Percentiles rank a stretch among this genome's conserved stretches.
Conservation (phyloP, 1,139 yeast genomes). For the Protomyces arabidopsidicola region DNA sequence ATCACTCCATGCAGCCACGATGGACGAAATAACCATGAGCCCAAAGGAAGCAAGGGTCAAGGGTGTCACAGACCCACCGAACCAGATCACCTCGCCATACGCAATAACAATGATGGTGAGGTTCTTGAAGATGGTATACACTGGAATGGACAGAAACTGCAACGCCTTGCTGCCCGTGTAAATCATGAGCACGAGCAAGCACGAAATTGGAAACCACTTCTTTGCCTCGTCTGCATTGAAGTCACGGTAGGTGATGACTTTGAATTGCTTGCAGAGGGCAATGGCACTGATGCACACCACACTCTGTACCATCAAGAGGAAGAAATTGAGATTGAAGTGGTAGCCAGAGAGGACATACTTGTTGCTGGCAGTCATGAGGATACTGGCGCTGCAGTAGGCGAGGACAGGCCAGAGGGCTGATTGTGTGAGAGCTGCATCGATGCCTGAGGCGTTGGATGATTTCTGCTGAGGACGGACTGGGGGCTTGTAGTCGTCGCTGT, state of each 20-base stretch:
- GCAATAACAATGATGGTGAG: slow-evolving; percentile 94
- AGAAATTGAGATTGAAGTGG: slow-evolving; percentile 82
- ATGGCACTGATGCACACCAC: slow-evolving; percentile 75
- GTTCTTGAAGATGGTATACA: slow-evolving; percentile 95
- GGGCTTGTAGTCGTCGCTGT: slow-evolving; percentile 20
- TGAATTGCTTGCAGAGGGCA: slow-evolving; percentile 62
- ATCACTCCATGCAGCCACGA: slow-evolving; percentile 93
- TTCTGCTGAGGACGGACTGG: slow-evolving; percentile 18
- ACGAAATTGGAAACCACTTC: slow-evolving; percentile 87
- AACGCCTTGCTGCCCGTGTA: slow-evolving; percentile 94
- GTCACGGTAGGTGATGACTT: slow-evolving; percentile 78
- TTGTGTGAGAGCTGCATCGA: slow-evolving; percentile 11
- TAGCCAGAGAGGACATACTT: slow-evolving; percentile 84
- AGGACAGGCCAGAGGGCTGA: slow-evolving; percentile 27
- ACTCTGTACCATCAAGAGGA: slow-evolving; percentile 59
- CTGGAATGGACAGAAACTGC: slow-evolving; percentile 86
- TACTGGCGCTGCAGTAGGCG: slow-evolving; percentile 28
- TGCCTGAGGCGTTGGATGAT: neutral
- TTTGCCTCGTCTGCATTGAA: slow-evolving; percentile 83
- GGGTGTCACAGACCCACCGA: slow-evolving; percentile 85
- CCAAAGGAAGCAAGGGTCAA: slow-evolving; percentile 85
- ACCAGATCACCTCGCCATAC: slow-evolving; percentile 96
- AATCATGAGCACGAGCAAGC: slow-evolving; percentile 84
- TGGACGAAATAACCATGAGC: slow-evolving; percentile 87
- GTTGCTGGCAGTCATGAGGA: slow-evolving; percentile 93